Evolutionary conservation across 495 filamentous ascomycete genomes (phyloP).

Genomic region (Xylaria intraflava): DNA sequence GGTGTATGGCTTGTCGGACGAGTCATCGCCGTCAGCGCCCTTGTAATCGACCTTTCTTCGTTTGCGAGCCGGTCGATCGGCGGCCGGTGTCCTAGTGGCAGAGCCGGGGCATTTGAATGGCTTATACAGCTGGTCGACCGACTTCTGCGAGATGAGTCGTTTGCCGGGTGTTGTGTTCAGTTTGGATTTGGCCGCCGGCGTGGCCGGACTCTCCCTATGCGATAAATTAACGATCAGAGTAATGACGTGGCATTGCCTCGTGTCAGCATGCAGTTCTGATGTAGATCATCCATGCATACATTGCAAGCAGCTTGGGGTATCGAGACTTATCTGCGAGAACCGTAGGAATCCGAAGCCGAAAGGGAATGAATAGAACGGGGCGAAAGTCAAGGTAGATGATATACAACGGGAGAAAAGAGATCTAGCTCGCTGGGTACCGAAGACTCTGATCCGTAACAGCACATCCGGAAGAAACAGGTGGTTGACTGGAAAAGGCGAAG

Average conservation of each 20-base stretch:
- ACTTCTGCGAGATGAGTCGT: slow-evolving; percentile 38
- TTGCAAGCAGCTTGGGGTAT: not conserved
- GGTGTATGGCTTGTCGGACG: slow-evolving; percentile 73
- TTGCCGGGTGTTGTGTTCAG: slow-evolving; percentile 24
- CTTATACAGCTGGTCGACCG: slow-evolving; percentile 63
- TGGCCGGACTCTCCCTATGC: slow-evolving; percentile 19
- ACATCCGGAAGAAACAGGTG: not conserved
- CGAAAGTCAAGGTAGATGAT: not conserved
- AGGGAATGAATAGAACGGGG: not conserved
- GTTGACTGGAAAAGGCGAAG: not conserved
- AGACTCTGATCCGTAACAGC: not conserved
- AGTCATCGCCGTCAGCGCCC: slow-evolving; percentile 69
- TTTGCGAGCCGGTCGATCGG: slow-evolving; percentile 80
- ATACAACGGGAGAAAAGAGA: not conserved
- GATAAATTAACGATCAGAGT: not conserved
- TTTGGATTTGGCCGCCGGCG: slow-evolving; percentile 15
- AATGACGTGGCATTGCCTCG: not conserved
- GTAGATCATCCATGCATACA: not conserved
- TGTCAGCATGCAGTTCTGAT: not conserved
- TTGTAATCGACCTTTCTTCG: slow-evolving; percentile 83
- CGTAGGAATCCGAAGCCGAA: not conserved
- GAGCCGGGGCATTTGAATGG: slow-evolving; percentile 94
- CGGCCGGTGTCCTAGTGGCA: slow-evolving; percentile 60
- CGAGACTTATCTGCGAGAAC: not conserved
- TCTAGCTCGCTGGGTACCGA: not conserved